phyloP scores from a whole-genome alignment of 108 stramenopile species.

The Nitzschia putrida region DNA sequence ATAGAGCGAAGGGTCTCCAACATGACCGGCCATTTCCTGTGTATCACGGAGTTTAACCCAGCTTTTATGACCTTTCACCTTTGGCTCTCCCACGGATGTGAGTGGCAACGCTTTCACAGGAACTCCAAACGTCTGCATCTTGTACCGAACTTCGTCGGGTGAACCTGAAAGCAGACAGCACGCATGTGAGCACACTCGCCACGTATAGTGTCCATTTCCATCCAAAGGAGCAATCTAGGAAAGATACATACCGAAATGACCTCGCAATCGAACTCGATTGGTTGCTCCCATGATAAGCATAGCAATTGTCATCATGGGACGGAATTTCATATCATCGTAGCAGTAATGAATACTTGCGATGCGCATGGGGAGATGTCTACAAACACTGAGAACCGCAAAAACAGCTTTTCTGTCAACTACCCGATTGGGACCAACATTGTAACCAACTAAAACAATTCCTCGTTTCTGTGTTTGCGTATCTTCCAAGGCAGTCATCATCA shows the following conservation, averaged over 20 bases:
- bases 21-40: conserved; percentile 3
- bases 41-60: conserved; percentile 27
- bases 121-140: conserved; percentile 31
- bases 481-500: conserved; percentile 21
- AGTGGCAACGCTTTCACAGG: conserved; percentile 24
- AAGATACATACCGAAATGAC: conserved; percentile 18
- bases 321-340: conserved; percentile 27
- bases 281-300: conserved; percentile 26
- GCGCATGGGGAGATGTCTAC: conserved; percentile 10
- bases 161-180: conserved; percentile 8
- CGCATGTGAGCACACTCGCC: background rate
- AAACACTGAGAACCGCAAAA: conserved; percentile 5
- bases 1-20: background rate
- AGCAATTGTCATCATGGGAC: conserved; percentile 25
- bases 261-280: conserved; percentile 24
- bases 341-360: conserved; percentile 24
- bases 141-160: conserved; percentile 11
- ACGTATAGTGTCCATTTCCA: no score
- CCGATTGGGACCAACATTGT: conserved; percentile 21
- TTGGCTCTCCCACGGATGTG: conserved; percentile 23
- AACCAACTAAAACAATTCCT: conserved; percentile 26
- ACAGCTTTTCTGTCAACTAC: conserved; percentile 15
- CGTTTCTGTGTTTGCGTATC: conserved; percentile 24
- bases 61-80: conserved; percentile 19
- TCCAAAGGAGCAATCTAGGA: no score